These are phyloP conservation scores for Oryza coarctata DNA, from an alignment of 176 grass and related monocot species.

Conservation along the genomic window DNA sequence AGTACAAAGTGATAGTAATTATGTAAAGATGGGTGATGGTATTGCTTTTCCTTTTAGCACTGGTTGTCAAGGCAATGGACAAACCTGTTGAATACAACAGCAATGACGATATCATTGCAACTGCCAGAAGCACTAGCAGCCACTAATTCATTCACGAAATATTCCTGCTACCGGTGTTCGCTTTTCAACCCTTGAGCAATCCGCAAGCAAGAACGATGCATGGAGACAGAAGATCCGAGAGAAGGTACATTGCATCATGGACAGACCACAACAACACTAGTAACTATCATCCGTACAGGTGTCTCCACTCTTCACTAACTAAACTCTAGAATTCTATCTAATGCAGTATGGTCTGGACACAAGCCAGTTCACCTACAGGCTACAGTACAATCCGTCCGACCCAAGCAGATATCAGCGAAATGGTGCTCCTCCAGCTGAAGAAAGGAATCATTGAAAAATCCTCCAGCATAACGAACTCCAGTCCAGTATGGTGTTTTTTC, in stretches of 20 bases:
- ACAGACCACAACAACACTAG: neutral
- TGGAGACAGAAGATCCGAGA: constrained; percentile 99
- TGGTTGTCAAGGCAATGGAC: constrained; percentile 86
- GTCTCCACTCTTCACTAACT: neutral
- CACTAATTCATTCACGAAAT: constrained; percentile 66
- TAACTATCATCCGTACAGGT: neutral
- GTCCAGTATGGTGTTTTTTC: constrained; percentile 22
- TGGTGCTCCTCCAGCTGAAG: constrained; percentile 48
- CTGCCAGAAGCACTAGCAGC: constrained; percentile 51
- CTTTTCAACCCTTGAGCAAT: constrained; percentile 75
- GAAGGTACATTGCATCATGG: constrained; percentile 59
- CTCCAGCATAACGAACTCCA: neutral
- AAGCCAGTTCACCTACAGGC: constrained; percentile 81
- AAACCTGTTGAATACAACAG: constrained; percentile 88
- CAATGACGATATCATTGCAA: constrained; percentile 71
- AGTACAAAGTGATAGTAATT: neutral
- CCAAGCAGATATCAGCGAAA: constrained; percentile 70
- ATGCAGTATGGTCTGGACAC: constrained; percentile 95
- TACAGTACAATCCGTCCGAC: constrained; percentile 83
- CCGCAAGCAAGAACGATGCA: constrained; percentile 64
- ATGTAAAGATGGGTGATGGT: constrained; percentile 48
- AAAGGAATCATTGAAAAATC: constrained; percentile 64
- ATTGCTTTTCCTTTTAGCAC: constrained; percentile 74
- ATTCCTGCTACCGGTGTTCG: constrained; percentile 65
- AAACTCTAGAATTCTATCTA: neutral